Base-by-base conservation (phyloP, 768 basidiomycete species). In the Rhodotorula taiwanensis region DNA sequence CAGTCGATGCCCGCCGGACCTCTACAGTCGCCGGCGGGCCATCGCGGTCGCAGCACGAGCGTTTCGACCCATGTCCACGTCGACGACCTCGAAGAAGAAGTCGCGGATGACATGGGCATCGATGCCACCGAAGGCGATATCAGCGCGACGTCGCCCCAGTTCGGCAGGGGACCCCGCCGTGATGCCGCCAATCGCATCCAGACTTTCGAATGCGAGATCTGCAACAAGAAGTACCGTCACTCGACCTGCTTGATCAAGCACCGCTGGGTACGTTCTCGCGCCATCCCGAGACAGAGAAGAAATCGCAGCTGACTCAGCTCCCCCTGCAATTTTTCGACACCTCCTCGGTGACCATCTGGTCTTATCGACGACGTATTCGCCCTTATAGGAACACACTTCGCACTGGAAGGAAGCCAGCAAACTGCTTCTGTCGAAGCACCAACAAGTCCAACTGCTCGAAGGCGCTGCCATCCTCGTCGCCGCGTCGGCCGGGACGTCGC, bases 371-470 rank as follows among this genome's bases (percentile, higher is more conserved):
- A 33, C 36, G 10, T 13, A 16, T 31, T 7, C 4, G 34, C 1
- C 30, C 27, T 1, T 90, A 94, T 74, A 89, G 36, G 36, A 39
- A 16, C 36, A 39, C 36, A 39, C 36, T 39, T 39, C 27, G 25
- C 91, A 95, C 72, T 98, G 94, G 94, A 86, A 87, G 48, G 89
- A 92, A 74, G 87, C 92, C 3, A 82, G 86, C 69, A 89, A 92
- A 75, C 85, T 92, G 71, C 83, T 91, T 36, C 79, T 97, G 61
- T 89, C 86, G 76, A 98, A 97, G 77, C 93, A 97, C 75, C 92
- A 97, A 73, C 93, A 98, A 71, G 94, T 99, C 1, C 94, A 97
- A 71, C 78, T 97, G 55, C 86, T 99, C 48, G 94, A 98, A 86
- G 93, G 93, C 23, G 94, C 94, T 4, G 89, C 94, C 23, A 98